Base-by-base conservation (phyloP, 192 early-diverging fungal species). In the Podila epicladia region DNA sequence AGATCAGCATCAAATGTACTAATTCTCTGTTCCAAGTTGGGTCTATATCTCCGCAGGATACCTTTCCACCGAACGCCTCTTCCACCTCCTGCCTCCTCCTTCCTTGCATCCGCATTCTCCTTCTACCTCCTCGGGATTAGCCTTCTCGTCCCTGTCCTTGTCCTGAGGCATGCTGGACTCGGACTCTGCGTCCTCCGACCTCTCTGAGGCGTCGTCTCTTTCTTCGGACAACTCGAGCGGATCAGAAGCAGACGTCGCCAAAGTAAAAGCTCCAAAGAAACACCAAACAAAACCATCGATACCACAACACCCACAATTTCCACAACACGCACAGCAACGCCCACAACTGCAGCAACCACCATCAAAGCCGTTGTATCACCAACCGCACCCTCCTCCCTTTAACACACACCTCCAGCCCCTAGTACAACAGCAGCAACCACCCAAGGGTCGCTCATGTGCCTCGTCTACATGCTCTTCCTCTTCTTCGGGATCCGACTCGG, bases 121-220 rank as follows among this genome's bases (percentile, higher is more conserved):
- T 17, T 29, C 29, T 3, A 9, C 53, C 24, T 17, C 22, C 24
- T 55, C 53, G 24, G 53, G 53, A n/a, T 26, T n/a, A 19, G n/a
- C 22, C 6, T 55, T 55, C 41, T 17, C 4, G 12, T 15, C 41
- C 41, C 41, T 60, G 28, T 31, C 31, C 31, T 17, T 29, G 59
- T 31, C 28, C 17, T n/a, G 33, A 45, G 45, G 58, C 48, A 79
- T 79, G 75, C 63, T 68, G 61, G 70, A 48, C 35, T 79, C 75
- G 67, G 75, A 72, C 69, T 79, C 75, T 20, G 75, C 64, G 62
- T 79, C 75, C 49, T 79, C 75, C 37, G 75, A 79, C 50, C 75
- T 79, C 59, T 79, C 75, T 33, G 75, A 79, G 15, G 75, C 67
- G 51, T 71, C 75, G 64, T 79, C 75, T 57, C 57, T 72, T 33